These are phyloP conservation scores for Poa annua DNA, from an alignment of 176 grass and related monocot genomes.

Conservation along the genomic window DNA sequence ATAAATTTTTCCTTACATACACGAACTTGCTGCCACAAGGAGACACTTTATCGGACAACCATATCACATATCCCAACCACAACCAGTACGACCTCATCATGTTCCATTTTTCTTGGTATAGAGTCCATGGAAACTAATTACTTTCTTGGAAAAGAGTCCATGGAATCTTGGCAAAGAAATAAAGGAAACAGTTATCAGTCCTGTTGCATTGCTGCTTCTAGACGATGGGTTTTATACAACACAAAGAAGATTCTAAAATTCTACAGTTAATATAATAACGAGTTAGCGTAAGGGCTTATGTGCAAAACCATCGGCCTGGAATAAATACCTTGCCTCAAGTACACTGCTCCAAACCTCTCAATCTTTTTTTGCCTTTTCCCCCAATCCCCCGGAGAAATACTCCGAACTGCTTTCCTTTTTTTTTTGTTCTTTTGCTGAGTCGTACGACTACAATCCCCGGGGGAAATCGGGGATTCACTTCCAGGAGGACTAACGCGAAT, in stretches of 20 bases:
- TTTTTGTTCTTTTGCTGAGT: neutral
- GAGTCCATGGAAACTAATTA: neutral
- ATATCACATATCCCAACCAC: neutral
- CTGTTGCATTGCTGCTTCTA: neutral
- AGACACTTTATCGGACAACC: neutral
- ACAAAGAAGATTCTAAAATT: neutral
- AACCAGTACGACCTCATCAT: neutral
- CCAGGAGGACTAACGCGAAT: neutral
- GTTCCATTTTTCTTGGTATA: neutral
- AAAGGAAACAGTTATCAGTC: neutral
- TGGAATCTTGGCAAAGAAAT: neutral
- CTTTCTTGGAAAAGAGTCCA: neutral
- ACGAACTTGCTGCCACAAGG: neutral
- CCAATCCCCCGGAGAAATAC: neutral
- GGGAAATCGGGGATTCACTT: neutral
- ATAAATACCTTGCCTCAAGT: neutral
- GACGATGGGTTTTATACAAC: neutral
- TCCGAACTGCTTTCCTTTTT: neutral
- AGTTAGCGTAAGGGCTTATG: conserved; percentile 6
- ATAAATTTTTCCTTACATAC: too few relatives aligned
- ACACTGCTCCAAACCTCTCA: conserved; percentile 13
- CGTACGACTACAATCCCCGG: conserved; percentile 16
- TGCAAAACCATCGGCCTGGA: neutral
- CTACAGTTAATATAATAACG: neutral
- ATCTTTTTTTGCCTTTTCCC: neutral